Conservation (phyloP, 202 grass and related monocot genomes). For the Bolboschoenoplectus hybrid region DNA sequence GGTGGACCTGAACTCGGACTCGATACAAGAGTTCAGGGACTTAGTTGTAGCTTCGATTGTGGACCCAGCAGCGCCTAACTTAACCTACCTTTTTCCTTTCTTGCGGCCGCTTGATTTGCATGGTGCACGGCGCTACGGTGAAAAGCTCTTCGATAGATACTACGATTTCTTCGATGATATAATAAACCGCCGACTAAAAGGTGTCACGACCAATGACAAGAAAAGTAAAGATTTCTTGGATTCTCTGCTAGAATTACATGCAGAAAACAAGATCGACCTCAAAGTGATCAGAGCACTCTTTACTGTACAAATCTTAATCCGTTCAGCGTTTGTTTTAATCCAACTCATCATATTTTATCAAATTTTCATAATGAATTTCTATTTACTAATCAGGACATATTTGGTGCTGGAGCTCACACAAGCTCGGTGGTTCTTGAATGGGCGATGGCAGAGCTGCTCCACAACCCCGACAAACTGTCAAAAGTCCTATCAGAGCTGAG, state of each 20-base stretch:
- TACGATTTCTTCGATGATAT: conserved; percentile 35
- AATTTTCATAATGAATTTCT: background rate
- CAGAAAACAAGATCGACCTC: conserved; percentile 32
- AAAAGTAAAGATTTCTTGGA: conserved; percentile 43
- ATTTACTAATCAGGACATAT: conserved; percentile 41
- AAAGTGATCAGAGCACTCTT: background rate
- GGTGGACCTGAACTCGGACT: conserved; percentile 26
- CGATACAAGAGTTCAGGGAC: conserved; percentile 35
- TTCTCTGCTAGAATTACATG: conserved; percentile 29
- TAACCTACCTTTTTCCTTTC: conserved; percentile 50
- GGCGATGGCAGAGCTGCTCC: conserved; percentile 58
- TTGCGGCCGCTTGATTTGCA: conserved; percentile 49
- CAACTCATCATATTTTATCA: background rate
- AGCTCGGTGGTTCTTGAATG: conserved; percentile 51
- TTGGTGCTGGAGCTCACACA: conserved; percentile 50
- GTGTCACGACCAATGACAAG: background rate
- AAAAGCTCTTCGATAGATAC: background rate
- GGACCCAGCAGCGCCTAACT: conserved; percentile 24
- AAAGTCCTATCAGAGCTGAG: conserved; percentile 40
- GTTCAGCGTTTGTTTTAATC: background rate
- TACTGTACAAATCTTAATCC: background rate
- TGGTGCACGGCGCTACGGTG: background rate
- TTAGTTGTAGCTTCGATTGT: conserved; percentile 15
- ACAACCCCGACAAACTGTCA: conserved; percentile 39
- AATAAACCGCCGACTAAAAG: conserved; percentile 22